Conservation (phyloP, 75 land plant species). For the Pinus albicaulis region DNA sequence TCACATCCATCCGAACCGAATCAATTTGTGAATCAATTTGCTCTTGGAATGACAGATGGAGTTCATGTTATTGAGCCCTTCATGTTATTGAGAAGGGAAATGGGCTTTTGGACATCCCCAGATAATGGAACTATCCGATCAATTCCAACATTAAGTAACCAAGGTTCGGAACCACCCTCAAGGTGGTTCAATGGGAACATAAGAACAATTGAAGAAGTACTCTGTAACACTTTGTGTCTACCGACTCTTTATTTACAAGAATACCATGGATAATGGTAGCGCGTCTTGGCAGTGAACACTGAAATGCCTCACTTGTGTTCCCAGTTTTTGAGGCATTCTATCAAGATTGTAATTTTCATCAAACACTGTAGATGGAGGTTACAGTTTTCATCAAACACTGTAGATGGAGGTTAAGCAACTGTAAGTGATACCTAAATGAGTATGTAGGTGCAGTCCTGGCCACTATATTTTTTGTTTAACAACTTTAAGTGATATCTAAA, state of each 20-base stretch:
- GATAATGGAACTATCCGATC: constrained; percentile 5
- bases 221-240: neutral
- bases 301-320: no score
- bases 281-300: neutral
- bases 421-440: no score
- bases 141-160: constrained; percentile 7
- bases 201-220: neutral
- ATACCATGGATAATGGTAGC: neutral
- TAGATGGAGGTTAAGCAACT: no score
- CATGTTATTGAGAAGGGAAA: constrained; percentile 7
- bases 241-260: neutral
- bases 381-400: no score
- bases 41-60: constrained; percentile 69
- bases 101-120: constrained; percentile 4
- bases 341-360: neutral
- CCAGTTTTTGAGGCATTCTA: neutral
- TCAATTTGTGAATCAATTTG: no score
- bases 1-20: constrained; percentile 81
- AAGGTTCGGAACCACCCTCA: constrained; percentile 4
- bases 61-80: constrained; percentile 73
- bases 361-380: neutral
- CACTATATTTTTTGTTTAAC: no score
- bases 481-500: no score
- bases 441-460: no score
- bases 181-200: neutral